phyloP scores from a whole-genome alignment of 2,329 filamentous ascomycete species.

The Hymenoscyphus repandus region DNA sequence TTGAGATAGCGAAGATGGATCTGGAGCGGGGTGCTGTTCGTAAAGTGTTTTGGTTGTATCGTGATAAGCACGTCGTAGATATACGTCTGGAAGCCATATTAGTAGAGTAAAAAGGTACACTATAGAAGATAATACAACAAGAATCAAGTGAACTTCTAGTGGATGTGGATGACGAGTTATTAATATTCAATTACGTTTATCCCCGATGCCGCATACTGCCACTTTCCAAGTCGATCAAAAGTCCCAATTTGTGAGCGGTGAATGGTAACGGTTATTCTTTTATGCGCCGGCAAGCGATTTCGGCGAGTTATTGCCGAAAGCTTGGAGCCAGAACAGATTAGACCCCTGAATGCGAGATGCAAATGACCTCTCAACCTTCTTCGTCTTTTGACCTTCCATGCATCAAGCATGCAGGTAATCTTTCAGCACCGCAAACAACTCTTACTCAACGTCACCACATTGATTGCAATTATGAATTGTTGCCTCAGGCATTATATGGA shows the following conservation, averaged over 20 bases:
- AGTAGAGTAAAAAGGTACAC: background rate
- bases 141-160: background rate
- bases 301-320: too few relatives aligned
- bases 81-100: constrained; percentile 21
- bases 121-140: background rate
- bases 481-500: too few relatives aligned
- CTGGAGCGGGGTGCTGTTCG: constrained; percentile 8
- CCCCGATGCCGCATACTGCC: constrained; percentile 1
- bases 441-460: too few relatives aligned
- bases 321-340: too few relatives aligned
- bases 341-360: too few relatives aligned
- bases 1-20: constrained; percentile 3
- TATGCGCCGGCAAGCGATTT: constrained; percentile 3
- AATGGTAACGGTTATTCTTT: constrained; percentile 8
- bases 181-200: constrained; percentile 1
- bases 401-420: too few relatives aligned
- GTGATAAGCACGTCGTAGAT: constrained; percentile 14
- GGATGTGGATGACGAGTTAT: background rate
- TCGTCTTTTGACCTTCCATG: too few relatives aligned
- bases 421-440: background rate
- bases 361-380: too few relatives aligned
- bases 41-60: constrained; percentile 9
- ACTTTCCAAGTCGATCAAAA: background rate
- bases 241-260: background rate
- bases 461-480: too few relatives aligned